A percentile compares a stretch with the other conserved stretches of the same genome.
Conservation (phyloP, 768 basidiomycete species). For the Fomitopsis serialis region DNA sequence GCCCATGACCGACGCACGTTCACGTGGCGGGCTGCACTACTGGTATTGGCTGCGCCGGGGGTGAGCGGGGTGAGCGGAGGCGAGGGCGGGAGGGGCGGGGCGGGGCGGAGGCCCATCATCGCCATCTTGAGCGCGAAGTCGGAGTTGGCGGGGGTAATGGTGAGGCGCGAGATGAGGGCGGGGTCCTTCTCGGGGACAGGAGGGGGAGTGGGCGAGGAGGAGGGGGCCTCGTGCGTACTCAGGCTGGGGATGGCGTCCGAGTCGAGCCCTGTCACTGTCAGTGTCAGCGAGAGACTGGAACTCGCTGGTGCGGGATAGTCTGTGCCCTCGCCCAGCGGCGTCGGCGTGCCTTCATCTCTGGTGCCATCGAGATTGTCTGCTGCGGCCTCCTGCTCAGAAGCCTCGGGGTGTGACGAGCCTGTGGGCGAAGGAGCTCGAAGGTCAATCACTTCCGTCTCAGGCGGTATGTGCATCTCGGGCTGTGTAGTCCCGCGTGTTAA, state of each 20-base stretch:
- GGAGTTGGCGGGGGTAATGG: background rate
- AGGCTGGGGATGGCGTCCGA: background rate
- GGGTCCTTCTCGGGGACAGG: background rate
- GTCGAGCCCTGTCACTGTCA: background rate
- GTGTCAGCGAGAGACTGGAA: background rate
- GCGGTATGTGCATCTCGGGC: too few species aligned
- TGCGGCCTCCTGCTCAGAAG: background rate
- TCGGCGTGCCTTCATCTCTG: background rate
- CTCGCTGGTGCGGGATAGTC: background rate
- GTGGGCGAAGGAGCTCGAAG: background rate
- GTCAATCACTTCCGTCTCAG: background rate
- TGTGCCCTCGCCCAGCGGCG: background rate
- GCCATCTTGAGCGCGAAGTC: constrained; percentile 6
- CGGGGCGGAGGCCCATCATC: constrained; percentile 7
- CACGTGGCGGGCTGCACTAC: background rate
- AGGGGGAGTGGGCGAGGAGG: background rate
- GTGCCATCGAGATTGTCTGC: background rate
- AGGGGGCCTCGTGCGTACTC: background rate
- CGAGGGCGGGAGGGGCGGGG: constrained; percentile 3
- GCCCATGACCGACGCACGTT: background rate
- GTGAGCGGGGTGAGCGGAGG: constrained; percentile 2
- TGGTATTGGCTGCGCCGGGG: background rate
- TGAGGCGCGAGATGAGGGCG: background rate
- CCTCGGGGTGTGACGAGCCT: background rate
- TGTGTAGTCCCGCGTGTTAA: too few species aligned